These are phyloP conservation scores for Pseudopyrenochaeta lycopersici DNA, from an alignment of 2,329 filamentous ascomycete genomes.

Conservation along the genomic window DNA sequence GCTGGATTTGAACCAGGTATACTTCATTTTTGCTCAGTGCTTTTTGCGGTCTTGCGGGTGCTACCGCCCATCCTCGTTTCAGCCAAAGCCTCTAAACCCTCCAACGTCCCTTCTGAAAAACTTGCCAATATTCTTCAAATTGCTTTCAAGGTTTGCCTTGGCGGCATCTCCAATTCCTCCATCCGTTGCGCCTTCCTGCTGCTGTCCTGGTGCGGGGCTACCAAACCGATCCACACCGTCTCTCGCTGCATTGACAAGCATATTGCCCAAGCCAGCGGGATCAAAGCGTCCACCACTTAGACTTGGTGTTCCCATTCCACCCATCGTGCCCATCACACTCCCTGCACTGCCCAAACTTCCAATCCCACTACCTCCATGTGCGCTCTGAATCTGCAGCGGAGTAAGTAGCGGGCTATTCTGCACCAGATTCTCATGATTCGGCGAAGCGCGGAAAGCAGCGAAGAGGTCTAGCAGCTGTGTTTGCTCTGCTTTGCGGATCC, in stretches of 20 bases:
- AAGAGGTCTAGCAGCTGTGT: conserved; percentile 86
- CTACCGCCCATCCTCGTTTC: conserved; percentile 42
- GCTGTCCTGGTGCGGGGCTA: conserved; percentile 54
- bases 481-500: conserved; percentile 83
- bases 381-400: conserved; percentile 42
- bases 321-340: conserved; percentile 46
- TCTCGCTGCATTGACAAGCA: conserved; percentile 84
- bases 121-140: conserved; percentile 93
- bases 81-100: conserved; percentile 47
- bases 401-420: conserved; percentile 48
- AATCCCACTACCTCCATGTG: conserved; percentile 53
- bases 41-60: neutral
- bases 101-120: conserved; percentile 92
- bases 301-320: conserved; percentile 33
- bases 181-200: conserved; percentile 23
- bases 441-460: conserved; percentile 78
- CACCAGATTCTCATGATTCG: conserved; percentile 71
- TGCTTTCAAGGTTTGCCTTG: conserved; percentile 85
- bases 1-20: no score
- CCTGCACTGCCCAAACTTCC: conserved; percentile 50
- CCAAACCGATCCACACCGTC: conserved; percentile 84
- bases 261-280: conserved; percentile 82
- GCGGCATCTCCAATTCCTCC: conserved; percentile 23
- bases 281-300: conserved; percentile 69
- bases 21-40: no score